A percentile compares a stretch with the other conserved stretches of the same genome.
phyloP scores from a whole-genome alignment of 352 stramenopile genomes.

The Labyrinthula sp. region DNA sequence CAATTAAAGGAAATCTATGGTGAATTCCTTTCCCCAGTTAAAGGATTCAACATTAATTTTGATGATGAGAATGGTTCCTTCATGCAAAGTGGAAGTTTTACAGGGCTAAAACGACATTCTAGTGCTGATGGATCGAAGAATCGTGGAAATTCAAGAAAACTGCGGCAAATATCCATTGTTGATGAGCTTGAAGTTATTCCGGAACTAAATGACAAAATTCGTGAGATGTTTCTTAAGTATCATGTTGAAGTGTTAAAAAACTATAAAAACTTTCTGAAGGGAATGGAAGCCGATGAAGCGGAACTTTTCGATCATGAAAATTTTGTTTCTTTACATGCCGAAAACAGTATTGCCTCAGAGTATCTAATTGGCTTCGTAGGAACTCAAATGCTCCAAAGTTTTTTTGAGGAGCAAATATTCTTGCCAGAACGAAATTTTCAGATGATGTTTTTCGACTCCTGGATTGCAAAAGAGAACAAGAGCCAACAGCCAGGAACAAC shows the following conservation, averaged over 20 bases:
- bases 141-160: no score
- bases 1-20: no score
- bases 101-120: no score
- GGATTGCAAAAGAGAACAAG: conserved; percentile 12
- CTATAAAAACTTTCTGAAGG: conserved; percentile 17
- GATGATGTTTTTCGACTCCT: conserved; percentile 28
- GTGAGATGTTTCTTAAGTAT: conserved; percentile 26
- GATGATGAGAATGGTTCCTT: no score
- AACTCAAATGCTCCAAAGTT: conserved; percentile 25
- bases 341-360: neutral
- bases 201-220: conserved; percentile 23
- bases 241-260: conserved; percentile 17
- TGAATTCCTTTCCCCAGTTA: no score
- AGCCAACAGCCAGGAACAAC: conserved; percentile 22
- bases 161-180: no score
- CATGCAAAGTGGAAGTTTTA: no score
- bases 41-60: no score
- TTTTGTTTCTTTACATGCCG: conserved; percentile 14
- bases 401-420: conserved; percentile 22
- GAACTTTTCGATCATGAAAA: conserved; percentile 19
- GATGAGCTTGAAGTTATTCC: no score
- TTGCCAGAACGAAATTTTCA: conserved; percentile 22
- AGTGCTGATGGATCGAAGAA: no score
- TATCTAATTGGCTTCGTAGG: conserved; percentile 21
- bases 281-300: conserved; percentile 8